phyloP scores from a whole-genome alignment of 2,329 filamentous ascomycete genomes.

The Xylogone sp. region DNA sequence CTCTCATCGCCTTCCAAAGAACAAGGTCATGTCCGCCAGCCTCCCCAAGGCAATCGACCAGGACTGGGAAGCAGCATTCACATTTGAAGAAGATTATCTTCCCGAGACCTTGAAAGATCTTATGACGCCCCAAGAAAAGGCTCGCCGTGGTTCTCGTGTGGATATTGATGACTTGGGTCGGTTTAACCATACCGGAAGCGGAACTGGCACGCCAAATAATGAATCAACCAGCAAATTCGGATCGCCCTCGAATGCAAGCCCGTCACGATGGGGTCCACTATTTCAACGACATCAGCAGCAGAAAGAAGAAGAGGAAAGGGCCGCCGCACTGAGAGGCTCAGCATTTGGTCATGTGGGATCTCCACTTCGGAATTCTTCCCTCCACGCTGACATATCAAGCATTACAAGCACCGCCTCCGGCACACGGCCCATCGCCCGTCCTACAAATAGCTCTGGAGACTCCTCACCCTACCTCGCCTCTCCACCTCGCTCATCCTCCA shows the following conservation, averaged over 20 bases:
- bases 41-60: slow-evolving; percentile 56
- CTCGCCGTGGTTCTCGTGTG: slow-evolving; percentile 54
- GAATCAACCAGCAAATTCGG: slow-evolving; percentile 53
- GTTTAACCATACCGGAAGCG: slow-evolving; percentile 37
- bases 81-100: slow-evolving; percentile 86
- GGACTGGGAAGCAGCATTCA: slow-evolving; percentile 66
- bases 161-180: slow-evolving; percentile 49
- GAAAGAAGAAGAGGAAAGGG: slow-evolving; percentile 42
- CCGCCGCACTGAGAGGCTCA: slow-evolving; percentile 40
- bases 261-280: slow-evolving; percentile 57
- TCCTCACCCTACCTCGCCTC: slow-evolving; percentile 27
- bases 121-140: slow-evolving; percentile 64
- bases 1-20: slow-evolving; percentile 63
- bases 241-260: slow-evolving; percentile 54
- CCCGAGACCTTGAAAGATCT: slow-evolving; percentile 68
- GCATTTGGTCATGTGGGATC: slow-evolving; percentile 64
- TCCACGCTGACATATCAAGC: slow-evolving; percentile 48
- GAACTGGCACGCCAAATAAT: slow-evolving; percentile 36
- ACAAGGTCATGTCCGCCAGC: slow-evolving; percentile 67
- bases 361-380: slow-evolving; percentile 59
- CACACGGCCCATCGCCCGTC: slow-evolving; percentile 37
- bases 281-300: slow-evolving; percentile 56
- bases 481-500: slow-evolving; percentile 35
- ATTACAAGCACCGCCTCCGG: slow-evolving; percentile 31
- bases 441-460: slow-evolving; percentile 21